Conservation (phyloP, 2,329 filamentous ascomycete genomes). For the Parastagonospora avenae region DNA sequence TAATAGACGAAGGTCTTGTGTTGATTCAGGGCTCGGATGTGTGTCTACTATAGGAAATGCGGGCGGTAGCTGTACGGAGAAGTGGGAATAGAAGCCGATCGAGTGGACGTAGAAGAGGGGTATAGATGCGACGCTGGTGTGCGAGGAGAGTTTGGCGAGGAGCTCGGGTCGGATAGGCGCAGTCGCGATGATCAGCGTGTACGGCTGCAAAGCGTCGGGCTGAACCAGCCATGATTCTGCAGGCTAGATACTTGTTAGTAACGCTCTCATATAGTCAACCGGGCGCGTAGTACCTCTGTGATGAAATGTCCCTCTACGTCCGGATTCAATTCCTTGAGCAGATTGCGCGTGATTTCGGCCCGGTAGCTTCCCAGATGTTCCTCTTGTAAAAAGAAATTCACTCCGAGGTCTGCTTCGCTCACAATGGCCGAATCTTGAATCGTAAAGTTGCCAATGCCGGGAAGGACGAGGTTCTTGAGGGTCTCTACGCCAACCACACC, state of each 20-base stretch:
- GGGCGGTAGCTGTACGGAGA: constrained; percentile 77
- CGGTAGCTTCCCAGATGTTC: constrained; percentile 75
- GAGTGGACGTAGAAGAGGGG: constrained; percentile 85
- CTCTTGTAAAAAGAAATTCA: constrained; percentile 96
- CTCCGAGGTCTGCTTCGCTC: constrained; percentile 81
- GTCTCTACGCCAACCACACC: constrained; percentile 89
- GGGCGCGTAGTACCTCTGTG: constrained; percentile 54
- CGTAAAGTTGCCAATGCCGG: constrained; percentile 87
- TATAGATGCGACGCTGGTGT: constrained; percentile 63
- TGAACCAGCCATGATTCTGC: constrained; percentile 52
- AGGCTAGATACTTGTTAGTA: constrained; percentile 40
- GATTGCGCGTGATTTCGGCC: constrained; percentile 75
- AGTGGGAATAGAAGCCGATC: constrained; percentile 89
- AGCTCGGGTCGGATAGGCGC: constrained; percentile 62
- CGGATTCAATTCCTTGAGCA: constrained; percentile 87
- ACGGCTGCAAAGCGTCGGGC: constrained; percentile 51
- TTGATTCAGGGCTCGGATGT: constrained; percentile 86
- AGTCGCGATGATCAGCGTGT: constrained; percentile 66
- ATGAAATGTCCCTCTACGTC: constrained; percentile 81
- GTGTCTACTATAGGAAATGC: constrained; percentile 93
- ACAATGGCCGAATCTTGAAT: constrained; percentile 83
- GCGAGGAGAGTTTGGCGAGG: constrained; percentile 56
- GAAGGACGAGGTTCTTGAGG: constrained; percentile 95
- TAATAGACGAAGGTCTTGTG: constrained; percentile 81
- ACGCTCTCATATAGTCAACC: not conserved